A percentile compares a stretch with the other conserved stretches of the same genome.
Evolutionary conservation across 495 filamentous ascomycete genomes (phyloP).

Genomic region (Terfezia claveryi): DNA sequence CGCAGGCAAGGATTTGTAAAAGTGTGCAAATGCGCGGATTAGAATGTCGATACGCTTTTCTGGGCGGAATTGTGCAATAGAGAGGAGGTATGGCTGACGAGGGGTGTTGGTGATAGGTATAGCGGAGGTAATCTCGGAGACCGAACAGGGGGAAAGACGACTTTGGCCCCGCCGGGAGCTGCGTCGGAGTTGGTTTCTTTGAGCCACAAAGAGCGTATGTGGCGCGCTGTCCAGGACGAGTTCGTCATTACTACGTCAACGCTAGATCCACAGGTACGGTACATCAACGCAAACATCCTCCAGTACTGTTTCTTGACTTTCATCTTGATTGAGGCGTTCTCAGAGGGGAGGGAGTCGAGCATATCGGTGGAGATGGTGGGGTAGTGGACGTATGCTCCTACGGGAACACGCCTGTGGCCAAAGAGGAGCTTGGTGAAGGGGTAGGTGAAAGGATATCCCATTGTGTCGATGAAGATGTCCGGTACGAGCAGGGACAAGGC

Average conservation of each 20-base stretch:
- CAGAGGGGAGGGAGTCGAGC: conserved; percentile 58
- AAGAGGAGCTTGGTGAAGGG: conserved; percentile 68
- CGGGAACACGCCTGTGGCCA: conserved; percentile 41
- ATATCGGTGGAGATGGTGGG: conserved; percentile 97
- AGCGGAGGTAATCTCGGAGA: conserved; percentile 50
- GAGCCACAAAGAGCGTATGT: conserved; percentile 61
- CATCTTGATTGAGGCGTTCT: conserved; percentile 17
- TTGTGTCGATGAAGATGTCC: conserved; percentile 89
- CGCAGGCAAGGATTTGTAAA: conserved; percentile 23
- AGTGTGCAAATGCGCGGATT: conserved; percentile 58
- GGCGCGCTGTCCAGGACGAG: conserved; percentile 73
- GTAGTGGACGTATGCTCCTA: conserved; percentile 89
- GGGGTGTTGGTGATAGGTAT: conserved; percentile 36
- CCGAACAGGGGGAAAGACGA: conserved; percentile 81
- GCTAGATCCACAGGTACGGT: conserved; percentile 54
- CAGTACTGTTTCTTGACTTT: conserved; percentile 73
- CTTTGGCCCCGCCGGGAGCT: conserved; percentile 27
- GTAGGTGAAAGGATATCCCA: conserved; percentile 88
- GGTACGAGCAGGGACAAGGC: conserved; percentile 82
- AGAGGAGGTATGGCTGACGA: conserved; percentile 44
- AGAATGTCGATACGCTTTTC: conserved; percentile 89
- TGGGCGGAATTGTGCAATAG: conserved; percentile 90
- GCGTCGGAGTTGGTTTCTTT: background rate
- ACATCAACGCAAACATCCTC: conserved; percentile 59
- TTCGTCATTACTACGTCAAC: conserved; percentile 94